Base-by-base conservation (phyloP, 352 stramenopile species). In the Pythium diclinum region DNA sequence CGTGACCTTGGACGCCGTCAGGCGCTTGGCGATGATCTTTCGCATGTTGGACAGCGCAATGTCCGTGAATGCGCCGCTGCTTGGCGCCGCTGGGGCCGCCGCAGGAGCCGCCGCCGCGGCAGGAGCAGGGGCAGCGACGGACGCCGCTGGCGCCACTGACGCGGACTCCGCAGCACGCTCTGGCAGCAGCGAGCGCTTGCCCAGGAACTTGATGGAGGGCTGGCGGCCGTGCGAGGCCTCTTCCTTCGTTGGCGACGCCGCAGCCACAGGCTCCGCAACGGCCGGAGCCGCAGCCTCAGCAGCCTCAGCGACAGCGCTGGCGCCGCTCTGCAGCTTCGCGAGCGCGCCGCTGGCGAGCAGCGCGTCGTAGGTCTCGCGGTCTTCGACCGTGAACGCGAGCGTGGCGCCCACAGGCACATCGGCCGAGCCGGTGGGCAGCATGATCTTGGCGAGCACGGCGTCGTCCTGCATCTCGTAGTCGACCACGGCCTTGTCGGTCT, bases 381-480 rank as follows among this genome's bases (percentile, higher is more conserved):
- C 92, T 34, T 98, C 88, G 14, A 99, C 96, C 16, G 94, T 98
- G 72, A 98, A 95, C 61, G 97, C 86, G 51, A 99, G 97, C 36
- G 97, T 85, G 13, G 75, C 82, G 53, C 97, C 97, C 38, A 98
- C 92, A 14, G 82, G 72, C 56, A 99, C 87, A 65, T 98, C 95
- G 2, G 81, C 64, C 0, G 85, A 64, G n/a, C 94, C 95, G 23
- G 88, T 86, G 11, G 80, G 67, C 3, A 95, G 85, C 57, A 99
- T 72, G 72, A 99, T 98, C 77, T 96, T 97, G 46, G 94, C 96
- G 57, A 99, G 71, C 42, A 98, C 79, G 16, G 79, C 87, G n/a
- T 99, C 97, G 76, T 99, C 97, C 79, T 98, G 91, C 52, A 97
- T 93, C 81, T 99, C 97, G 74, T 98, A 99, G 78, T 99, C 96